Percentiles rank a stretch among this genome's conserved stretches.
Conservation (phyloP, 2,329 filamentous ascomycete genomes). For the Aspergillus caelatus region DNA sequence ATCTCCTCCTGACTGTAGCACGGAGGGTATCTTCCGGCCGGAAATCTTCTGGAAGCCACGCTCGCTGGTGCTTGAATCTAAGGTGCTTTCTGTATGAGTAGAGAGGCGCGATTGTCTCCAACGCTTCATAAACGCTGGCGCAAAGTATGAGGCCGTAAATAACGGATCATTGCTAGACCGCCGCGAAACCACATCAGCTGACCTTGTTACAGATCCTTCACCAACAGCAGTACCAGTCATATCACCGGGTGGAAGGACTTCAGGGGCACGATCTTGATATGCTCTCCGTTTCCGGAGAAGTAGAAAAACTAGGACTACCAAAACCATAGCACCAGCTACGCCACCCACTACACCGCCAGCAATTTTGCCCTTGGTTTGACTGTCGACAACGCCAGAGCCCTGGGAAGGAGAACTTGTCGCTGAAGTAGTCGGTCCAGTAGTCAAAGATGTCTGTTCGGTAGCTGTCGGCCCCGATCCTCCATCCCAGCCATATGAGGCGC, state of each 20-base stretch:
- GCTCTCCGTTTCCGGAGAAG: conserved; percentile 49
- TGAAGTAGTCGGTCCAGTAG: conserved; percentile 3
- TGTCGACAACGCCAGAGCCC: conserved; percentile 22
- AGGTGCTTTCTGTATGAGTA: conserved; percentile 37
- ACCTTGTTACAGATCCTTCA: conserved; percentile 21
- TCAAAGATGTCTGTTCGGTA: not conserved
- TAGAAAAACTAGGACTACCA: conserved; percentile 37
- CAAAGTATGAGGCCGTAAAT: conserved; percentile 41
- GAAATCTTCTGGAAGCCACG: conserved; percentile 54
- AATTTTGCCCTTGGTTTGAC: conserved; percentile 53
- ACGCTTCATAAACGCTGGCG: conserved; percentile 44
- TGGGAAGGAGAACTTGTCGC: conserved; percentile 12
- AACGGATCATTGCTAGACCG: conserved; percentile 43
- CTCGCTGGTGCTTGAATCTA: conserved; percentile 42
- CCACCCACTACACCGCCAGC: conserved; percentile 67
- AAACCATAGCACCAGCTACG: conserved; percentile 59
- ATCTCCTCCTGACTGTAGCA: conserved; percentile 50
- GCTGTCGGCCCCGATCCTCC: conserved; percentile 17
- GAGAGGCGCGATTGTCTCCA: conserved; percentile 44
- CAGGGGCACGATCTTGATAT: conserved; percentile 18
- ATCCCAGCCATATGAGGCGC: conserved; percentile 8
- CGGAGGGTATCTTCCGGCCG: conserved; percentile 51
- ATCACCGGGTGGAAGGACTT: conserved; percentile 30
- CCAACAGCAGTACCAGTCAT: conserved; percentile 17
- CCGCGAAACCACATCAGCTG: conserved; percentile 37